phyloP scores from a whole-genome alignment of 2,329 filamentous ascomycete species.

The Cercospora zeina region DNA sequence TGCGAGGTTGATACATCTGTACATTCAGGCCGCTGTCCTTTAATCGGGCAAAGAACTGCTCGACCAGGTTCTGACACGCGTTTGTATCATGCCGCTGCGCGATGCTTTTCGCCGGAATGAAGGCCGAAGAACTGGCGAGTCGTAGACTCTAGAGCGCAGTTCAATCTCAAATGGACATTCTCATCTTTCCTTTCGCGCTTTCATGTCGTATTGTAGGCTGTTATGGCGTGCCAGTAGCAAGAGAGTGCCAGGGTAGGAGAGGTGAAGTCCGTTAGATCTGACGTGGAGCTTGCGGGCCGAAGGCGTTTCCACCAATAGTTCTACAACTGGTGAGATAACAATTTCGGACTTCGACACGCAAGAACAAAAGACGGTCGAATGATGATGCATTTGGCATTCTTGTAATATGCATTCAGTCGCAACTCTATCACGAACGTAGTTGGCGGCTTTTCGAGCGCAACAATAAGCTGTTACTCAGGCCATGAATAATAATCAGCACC shows the following conservation, averaged over 20 bases:
- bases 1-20: too few species aligned
- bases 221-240: not conserved
- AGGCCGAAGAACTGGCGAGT: constrained; percentile 1
- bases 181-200: not conserved
- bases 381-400: too few species aligned
- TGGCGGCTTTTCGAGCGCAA: too few species aligned
- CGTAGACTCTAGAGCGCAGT: not conserved
- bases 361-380: too few species aligned
- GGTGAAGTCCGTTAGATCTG: not conserved
- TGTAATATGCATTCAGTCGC: too few species aligned
- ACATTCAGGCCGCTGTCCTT: too few species aligned
- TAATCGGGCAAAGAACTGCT: constrained; percentile 2
- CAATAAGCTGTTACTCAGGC: too few species aligned
- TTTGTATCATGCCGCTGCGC: constrained; percentile 1
- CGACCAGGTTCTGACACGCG: constrained; percentile 4
- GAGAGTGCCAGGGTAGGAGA: not conserved
- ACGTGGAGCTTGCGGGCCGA: constrained; percentile 1
- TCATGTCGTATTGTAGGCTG: not conserved
- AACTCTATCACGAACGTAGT: too few species aligned
- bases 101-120: too few species aligned
- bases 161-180: not conserved
- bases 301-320: not conserved
- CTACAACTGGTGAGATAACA: too few species aligned
- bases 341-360: too few species aligned
- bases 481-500: too few species aligned